Percentiles rank a stretch among this genome's conserved stretches.
Evolutionary conservation across 2,329 filamentous ascomycete species (phyloP).

Genomic region (Fusarium odoratissimum): DNA sequence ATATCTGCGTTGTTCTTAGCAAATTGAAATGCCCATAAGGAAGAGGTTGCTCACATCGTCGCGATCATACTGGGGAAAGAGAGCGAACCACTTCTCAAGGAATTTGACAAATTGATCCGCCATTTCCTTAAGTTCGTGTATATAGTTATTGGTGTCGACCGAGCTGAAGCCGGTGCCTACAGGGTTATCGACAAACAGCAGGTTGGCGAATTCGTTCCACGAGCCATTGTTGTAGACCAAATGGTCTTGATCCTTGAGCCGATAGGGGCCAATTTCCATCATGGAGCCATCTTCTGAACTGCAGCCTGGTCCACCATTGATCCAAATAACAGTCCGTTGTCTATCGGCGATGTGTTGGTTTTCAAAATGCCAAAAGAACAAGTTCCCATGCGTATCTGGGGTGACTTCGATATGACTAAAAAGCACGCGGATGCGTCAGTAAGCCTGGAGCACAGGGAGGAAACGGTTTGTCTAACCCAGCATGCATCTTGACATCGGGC

Average conservation of each 20-base stretch:
- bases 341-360: slow-evolving; percentile 94
- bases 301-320: slow-evolving; percentile 96
- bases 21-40: neutral
- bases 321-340: slow-evolving; percentile 92
- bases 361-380: slow-evolving; percentile 99
- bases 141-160: slow-evolving; percentile 87
- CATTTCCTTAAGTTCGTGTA: slow-evolving; percentile 90
- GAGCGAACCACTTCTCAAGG: slow-evolving; percentile 87
- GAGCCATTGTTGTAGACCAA: slow-evolving; percentile 90
- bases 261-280: slow-evolving; percentile 96
- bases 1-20: slow-evolving; percentile 70
- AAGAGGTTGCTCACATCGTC: slow-evolving; percentile 82
- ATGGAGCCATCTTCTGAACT: slow-evolving; percentile 96
- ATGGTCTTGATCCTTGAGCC: slow-evolving; percentile 78
- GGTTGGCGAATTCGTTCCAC: slow-evolving; percentile 97
- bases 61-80: slow-evolving; percentile 91
- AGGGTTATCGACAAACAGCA: slow-evolving; percentile 97
- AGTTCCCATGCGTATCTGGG: slow-evolving; percentile 85
- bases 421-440: slow-evolving; percentile 38
- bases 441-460: slow-evolving; percentile 2
- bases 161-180: slow-evolving; percentile 98
- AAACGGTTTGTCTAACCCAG: slow-evolving; percentile 74
- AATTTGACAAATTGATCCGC: slow-evolving; percentile 88
- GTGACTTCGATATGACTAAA: slow-evolving; percentile 90
- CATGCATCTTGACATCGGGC: slow-evolving; percentile 94